These are phyloP conservation scores for Anisodus acutangulus DNA, from an alignment of 257 asterid genomes.

Conservation along the genomic window DNA sequence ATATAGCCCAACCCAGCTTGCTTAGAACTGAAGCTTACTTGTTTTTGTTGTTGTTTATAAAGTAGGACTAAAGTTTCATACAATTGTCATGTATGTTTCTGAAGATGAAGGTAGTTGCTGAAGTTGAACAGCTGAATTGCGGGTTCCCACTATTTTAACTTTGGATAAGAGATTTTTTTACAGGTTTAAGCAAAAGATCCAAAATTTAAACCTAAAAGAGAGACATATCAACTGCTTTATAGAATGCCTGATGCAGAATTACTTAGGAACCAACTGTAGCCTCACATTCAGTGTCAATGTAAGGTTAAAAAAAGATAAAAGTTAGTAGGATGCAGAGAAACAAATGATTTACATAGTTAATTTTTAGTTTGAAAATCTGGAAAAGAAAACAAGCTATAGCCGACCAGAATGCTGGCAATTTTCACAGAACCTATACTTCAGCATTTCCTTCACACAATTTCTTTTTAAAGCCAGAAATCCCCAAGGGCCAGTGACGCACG, in stretches of 20 bases:
- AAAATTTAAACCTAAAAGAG: background rate
- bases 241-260: background rate
- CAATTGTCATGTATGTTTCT: too few relatives aligned
- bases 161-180: background rate
- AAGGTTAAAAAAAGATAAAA: background rate
- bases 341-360: background rate
- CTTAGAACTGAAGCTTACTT: background rate
- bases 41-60: background rate
- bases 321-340: background rate
- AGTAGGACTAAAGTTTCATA: background rate
- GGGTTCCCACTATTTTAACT: background rate
- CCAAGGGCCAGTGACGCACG: background rate
- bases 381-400: background rate
- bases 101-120: background rate
- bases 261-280: background rate
- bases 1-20: conserved; percentile 16
- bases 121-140: background rate
- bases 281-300: background rate
- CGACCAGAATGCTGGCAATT: background rate
- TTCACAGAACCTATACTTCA: background rate
- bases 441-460: background rate
- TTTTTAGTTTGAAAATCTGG: too few relatives aligned
- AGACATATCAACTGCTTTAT: background rate
- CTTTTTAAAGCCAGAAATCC: background rate
- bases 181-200: background rate